Evolutionary conservation across 2,329 filamentous ascomycete genomes (phyloP), one percentile per base, ranked within the genome.

Genomic region (Purpureocillium lavendulum): DNA sequence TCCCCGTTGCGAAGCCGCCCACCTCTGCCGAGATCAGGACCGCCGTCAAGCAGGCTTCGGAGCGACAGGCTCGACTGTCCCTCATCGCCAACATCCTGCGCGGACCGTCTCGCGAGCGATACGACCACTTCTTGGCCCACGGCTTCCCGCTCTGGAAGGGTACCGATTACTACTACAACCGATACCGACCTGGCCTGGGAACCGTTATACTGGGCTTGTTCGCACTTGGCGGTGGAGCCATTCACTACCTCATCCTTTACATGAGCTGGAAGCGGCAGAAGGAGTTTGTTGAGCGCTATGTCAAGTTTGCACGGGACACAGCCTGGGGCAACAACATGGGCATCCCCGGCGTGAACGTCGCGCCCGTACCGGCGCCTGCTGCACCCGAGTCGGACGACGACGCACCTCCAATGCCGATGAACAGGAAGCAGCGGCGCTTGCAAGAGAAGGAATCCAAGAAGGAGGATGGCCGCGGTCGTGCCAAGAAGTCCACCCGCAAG

Each of bases 111-210:
- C 78, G 92, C 47, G 84, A 87, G 51, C 84, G 92, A 47, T 98
- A 98, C 64, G 90, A 98, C 60, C 84, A 96, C 62, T 98, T 97
- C 69, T 66, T 97, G 44, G 67, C 70, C 60, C 88, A 97, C 63
- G 92, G 92, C 45, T 98, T 98, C 69, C 92, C 92, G 26, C 79
- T 78, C 40, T 98, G 92, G 92, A 89, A 90, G 68, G 92, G 92
- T 42, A 96, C 90, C 33, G 90, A 92, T 46, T 98, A 98, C 75
- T 98, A 97, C 74, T 98, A 98, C 70, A 81, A 80, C 54, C 82
- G 92, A 42, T 96, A 90, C 73, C 79, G 92, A 15, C 92, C 92
- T 2, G 92, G 92, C 8, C 70, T 97, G 33, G 87, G 87, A 43
- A 85, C 85, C 12, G 92, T 95, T 34, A 63, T 97, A 38, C 45